Evolutionary conservation across 345 rosid genomes (phyloP).

Genomic region (Eucalyptus albens): DNA sequence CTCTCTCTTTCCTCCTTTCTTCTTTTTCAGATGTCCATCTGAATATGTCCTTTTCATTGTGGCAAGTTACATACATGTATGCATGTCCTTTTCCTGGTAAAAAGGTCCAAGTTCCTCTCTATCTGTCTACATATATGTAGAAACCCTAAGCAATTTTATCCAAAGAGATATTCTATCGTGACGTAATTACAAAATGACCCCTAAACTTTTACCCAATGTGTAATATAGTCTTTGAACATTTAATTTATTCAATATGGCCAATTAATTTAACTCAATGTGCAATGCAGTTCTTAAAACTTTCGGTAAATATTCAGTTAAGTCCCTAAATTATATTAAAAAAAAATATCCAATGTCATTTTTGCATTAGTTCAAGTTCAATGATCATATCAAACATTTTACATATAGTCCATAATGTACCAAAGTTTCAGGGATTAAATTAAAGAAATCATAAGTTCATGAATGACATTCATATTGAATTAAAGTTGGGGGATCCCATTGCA

Average conservation of each 20-base stretch:
- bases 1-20: neutral
- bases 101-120: neutral
- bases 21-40: neutral
- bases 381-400: no score
- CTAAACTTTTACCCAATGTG: fast-evolving
- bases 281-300: neutral
- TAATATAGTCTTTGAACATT: no score
- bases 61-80: neutral
- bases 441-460: no score
- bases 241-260: no score
- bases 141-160: neutral
- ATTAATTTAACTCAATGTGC: neutral
- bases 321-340: no score
- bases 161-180: neutral
- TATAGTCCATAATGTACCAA: neutral
- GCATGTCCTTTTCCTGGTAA: neutral
- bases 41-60: neutral
- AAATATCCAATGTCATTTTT: neutral
- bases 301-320: fast-evolving
- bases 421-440: no score
- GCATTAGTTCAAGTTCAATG: no score
- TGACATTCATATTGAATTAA: neutral
- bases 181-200: neutral
- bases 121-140: neutral
- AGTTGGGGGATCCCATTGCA: fast-evolving